A percentile compares a stretch with the other conserved stretches of the same genome.
phyloP scores from a whole-genome alignment of 2,329 filamentous ascomycete genomes.

The Ophiostoma triangulosporum region DNA sequence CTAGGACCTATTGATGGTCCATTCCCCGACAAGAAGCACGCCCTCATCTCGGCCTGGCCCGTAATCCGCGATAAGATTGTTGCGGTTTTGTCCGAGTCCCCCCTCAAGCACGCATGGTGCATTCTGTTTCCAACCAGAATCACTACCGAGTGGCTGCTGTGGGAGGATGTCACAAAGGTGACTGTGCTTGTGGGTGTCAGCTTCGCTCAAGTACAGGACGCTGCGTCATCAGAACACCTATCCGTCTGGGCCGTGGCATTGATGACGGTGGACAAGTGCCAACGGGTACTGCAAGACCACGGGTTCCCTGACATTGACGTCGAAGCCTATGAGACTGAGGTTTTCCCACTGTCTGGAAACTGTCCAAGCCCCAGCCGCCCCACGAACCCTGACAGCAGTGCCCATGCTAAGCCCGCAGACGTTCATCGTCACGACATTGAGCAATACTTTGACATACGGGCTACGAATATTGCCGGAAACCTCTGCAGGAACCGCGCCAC shows the following conservation, averaged over 20 bases:
- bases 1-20: not conserved
- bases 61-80: not conserved
- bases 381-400: not conserved
- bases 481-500: not conserved
- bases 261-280: not conserved
- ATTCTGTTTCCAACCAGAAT: not conserved
- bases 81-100: not conserved
- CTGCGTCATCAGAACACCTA: not conserved
- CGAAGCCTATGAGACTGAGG: not conserved
- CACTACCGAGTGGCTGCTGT: not conserved
- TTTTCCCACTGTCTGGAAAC: not conserved
- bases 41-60: not conserved
- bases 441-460: too few species aligned
- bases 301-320: not conserved
- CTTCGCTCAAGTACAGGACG: not conserved
- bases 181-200: not conserved
- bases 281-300: not conserved
- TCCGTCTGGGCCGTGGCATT: not conserved
- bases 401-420: too few species aligned
- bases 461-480: too few species aligned
- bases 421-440: too few species aligned
- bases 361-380: not conserved
- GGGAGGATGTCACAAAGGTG: not conserved
- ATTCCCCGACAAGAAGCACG: not conserved
- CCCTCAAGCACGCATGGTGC: not conserved